These are phyloP conservation scores for Colletotrichum sidae DNA, from an alignment of 2,329 filamentous ascomycete genomes.

Conservation along the genomic window DNA sequence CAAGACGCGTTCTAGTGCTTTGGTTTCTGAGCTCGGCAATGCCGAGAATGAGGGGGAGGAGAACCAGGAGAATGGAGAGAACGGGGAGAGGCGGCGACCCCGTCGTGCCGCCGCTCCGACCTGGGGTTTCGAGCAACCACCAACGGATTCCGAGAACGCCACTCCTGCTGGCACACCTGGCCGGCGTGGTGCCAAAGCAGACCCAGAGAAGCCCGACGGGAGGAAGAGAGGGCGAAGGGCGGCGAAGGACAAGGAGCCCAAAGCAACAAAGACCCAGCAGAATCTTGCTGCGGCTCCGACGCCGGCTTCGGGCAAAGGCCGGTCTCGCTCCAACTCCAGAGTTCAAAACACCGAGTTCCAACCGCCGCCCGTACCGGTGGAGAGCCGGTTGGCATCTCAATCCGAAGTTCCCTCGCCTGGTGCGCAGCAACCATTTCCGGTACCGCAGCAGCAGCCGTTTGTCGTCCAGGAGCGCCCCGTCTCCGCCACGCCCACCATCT, in stretches of 20 bases:
- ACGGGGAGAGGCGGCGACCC: slow-evolving; percentile 70
- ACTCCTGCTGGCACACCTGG: slow-evolving; percentile 69
- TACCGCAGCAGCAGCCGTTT: slow-evolving; percentile 42
- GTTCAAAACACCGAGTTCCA: slow-evolving; percentile 57
- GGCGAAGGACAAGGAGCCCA: slow-evolving; percentile 56
- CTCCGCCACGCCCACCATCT: slow-evolving; percentile 51
- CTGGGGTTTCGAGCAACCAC: slow-evolving; percentile 72
- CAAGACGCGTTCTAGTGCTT: slow-evolving; percentile 71
- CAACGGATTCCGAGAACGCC: slow-evolving; percentile 69
- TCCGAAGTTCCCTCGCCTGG: slow-evolving; percentile 57
- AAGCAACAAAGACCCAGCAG: slow-evolving; percentile 49
- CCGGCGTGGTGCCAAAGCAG: slow-evolving; percentile 61
- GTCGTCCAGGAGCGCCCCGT: slow-evolving; percentile 49
- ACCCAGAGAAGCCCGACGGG: slow-evolving; percentile 54
- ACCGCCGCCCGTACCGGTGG: slow-evolving; percentile 51
- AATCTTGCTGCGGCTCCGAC: slow-evolving; percentile 60
- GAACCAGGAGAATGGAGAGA: slow-evolving; percentile 67
- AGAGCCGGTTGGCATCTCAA: slow-evolving; percentile 54
- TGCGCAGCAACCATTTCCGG: slow-evolving; percentile 56
- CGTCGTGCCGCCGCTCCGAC: slow-evolving; percentile 76
- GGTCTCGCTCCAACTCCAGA: slow-evolving; percentile 67
- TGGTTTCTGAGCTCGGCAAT: slow-evolving; percentile 75
- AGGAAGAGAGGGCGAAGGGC: slow-evolving; percentile 55
- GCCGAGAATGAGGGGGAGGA: slow-evolving; percentile 69
- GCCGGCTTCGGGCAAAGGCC: slow-evolving; percentile 54